Evolutionary conservation across 108 stramenopile genomes (phyloP), one percentile per base, ranked within the genome.

Genomic region (Bacterosira constricta): DNA sequence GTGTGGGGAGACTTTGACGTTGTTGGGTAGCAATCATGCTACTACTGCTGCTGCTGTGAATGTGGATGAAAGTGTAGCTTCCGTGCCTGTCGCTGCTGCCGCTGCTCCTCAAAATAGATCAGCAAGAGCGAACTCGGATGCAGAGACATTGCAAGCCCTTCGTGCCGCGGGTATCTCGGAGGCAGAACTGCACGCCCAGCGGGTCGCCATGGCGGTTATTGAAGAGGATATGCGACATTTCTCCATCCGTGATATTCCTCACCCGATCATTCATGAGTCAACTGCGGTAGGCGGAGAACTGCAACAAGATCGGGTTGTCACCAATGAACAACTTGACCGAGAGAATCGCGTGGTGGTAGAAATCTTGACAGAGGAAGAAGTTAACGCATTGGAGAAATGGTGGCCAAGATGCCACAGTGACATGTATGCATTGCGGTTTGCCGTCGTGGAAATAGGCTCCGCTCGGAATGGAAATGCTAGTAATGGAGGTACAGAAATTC

Each of bases 281-380:
- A 13, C 15, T 20, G 46, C 41, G 70, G 41, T 20, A 23, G 25
- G 38, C 21, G 17, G 15, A 23, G 3, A 21, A 21, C 31, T 35
- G 39, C 50, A 68, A 41, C 18, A 27, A 29, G 67, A 74, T 50
- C 80, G 77, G 51, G 51, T 34, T 8, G 10, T 65, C 18, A 59
- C 64, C 13, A 85, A 87, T 46, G 88, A 87, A 45, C 71, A 85
- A 45, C 70, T 94, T 30, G 92, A 94, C 72, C 64, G 88, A 45
- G 92, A 94, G 44, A 94, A 94, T 69, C 68, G 83, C 63, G 79
- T 87, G 13, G 90, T 91, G 17, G 85, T 91, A 5, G 92, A 94
- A 61, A 84, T 94, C 27, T 63, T 94, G 27, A 87, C 92, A 23
- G 80, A 88, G 27, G 87, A 89, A 20, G 92, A 94, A 68, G 85